A percentile compares a stretch with the other conserved stretches of the same genome.
phyloP scores from a whole-genome alignment of 441 rosid genomes.

The Pelargonium australe region DNA sequence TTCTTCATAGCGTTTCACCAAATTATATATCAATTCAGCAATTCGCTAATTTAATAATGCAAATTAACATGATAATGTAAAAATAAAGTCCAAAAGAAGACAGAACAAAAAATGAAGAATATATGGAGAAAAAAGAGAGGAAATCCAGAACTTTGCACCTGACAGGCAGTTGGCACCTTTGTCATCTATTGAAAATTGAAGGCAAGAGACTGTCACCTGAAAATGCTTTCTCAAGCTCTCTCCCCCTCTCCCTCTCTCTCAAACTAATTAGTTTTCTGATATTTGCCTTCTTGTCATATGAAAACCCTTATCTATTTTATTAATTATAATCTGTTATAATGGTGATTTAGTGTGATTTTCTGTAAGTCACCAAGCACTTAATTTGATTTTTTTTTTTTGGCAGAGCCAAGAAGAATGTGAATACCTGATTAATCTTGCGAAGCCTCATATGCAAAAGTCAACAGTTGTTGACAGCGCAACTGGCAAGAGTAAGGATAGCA shows the following conservation, averaged over 20 bases:
- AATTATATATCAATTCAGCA: not conserved
- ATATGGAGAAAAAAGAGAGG: not conserved
- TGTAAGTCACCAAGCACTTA: not conserved
- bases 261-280: not conserved
- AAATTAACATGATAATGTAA: not conserved
- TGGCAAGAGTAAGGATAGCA: not conserved
- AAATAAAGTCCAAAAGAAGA: not conserved
- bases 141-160: not conserved
- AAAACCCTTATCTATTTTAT: not conserved
- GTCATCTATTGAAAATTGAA: not conserved
- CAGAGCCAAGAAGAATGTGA: constrained; percentile 3
- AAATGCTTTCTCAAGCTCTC: not conserved
- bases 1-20: no score
- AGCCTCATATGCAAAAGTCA: constrained; percentile 2
- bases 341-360: not conserved
- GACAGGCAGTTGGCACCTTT: not conserved
- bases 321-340: not conserved
- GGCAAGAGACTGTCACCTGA: not conserved
- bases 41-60: not conserved
- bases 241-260: not conserved
- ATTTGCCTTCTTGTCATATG: not conserved
- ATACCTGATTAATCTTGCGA: not conserved
- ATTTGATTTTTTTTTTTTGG: not conserved
- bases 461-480: not conserved
- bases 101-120: not conserved